Base-by-base conservation (phyloP, 2,329 filamentous ascomycete genomes). In the Cucurbitaria berberidis region DNA sequence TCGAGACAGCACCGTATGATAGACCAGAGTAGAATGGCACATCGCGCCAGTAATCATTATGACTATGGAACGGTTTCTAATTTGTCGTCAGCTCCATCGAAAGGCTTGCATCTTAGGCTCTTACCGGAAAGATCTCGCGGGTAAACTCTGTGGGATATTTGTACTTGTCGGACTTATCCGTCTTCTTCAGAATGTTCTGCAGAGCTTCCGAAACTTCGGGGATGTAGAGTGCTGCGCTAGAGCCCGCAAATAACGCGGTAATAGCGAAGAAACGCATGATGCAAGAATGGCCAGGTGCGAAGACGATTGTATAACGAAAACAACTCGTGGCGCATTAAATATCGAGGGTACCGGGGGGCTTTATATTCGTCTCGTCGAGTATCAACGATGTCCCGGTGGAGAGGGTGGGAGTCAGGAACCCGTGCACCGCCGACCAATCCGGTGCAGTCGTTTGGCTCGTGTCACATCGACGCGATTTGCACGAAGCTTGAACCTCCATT, bases 81-180 rank as follows among this genome's bases (percentile, higher is more conserved):
- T n/a, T 34, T 34, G 13, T 16, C 15, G 15, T 34, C 30, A 34
- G 30, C 8, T 3, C 16, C 13, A n/a, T 30, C 13, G 15, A 34
- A 34, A 15, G 5, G 30, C 15, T 8, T 16, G 13, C 5, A 30
- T 15, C 30, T n/a, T n/a, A 10, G 5, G 16, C 5, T 32, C 77
- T 64, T 63, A 83, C 81, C 35, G 85, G 85, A 26, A 85, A 64
- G 55, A 87, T 84, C 1, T 80, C 83, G 54, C 84, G 78, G 1
- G 85, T 87, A 18, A 87, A 76, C 63, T 85, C 82, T 0, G 85
- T 87, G 0, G 85, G 85, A 70, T 87, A 87, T 16, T 70, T 77
- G 70, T 86, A 86, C 18, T 81, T 74, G 9, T 78, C 72, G 41
- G 77, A 79, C 19, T 76, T 70, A 61, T 84, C 78, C 5, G 82